phyloP scores from a whole-genome alignment of 2,329 filamentous ascomycete genomes.

The Penicillium sumatraense region DNA sequence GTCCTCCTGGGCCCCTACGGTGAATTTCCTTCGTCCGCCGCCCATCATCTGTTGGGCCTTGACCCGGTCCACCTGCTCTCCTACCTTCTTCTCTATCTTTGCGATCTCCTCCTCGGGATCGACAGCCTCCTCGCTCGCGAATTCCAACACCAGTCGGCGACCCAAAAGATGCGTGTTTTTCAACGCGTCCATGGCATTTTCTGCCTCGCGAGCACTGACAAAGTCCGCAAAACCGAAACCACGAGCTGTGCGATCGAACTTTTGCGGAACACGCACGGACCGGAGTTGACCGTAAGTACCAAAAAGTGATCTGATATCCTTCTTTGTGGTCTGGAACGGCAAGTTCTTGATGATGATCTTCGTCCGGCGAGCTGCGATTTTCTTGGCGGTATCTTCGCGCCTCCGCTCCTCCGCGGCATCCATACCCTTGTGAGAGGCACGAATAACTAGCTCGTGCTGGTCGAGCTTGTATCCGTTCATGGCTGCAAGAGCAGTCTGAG shows the following conservation, averaged over 20 bases:
- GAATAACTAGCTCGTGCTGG: conserved; percentile 81
- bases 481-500: conserved; percentile 76
- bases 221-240: conserved; percentile 98
- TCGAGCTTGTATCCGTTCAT: conserved; percentile 92
- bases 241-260: conserved; percentile 84
- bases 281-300: conserved; percentile 89
- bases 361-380: conserved; percentile 73
- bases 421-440: conserved; percentile 81
- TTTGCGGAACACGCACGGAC: conserved; percentile 91
- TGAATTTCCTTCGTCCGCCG: conserved; percentile 82
- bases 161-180: conserved; percentile 93
- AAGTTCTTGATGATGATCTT: conserved; percentile 99
- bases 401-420: conserved; percentile 88
- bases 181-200: conserved; percentile 87
- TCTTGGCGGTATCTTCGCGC: conserved; percentile 82
- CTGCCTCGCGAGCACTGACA: conserved; percentile 84
- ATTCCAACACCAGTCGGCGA: conserved; percentile 86
- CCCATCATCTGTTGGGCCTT: conserved; percentile 86
- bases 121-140: conserved; percentile 82
- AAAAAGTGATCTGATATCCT: conserved; percentile 85
- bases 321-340: conserved; percentile 93
- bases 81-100: conserved; percentile 96
- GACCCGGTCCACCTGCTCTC: conserved; percentile 86
- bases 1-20: conserved; percentile 72
- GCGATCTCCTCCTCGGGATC: conserved; percentile 96